phyloP scores from a whole-genome alignment of 306 rosid genomes.

The Citrullus mucosospermus region DNA sequence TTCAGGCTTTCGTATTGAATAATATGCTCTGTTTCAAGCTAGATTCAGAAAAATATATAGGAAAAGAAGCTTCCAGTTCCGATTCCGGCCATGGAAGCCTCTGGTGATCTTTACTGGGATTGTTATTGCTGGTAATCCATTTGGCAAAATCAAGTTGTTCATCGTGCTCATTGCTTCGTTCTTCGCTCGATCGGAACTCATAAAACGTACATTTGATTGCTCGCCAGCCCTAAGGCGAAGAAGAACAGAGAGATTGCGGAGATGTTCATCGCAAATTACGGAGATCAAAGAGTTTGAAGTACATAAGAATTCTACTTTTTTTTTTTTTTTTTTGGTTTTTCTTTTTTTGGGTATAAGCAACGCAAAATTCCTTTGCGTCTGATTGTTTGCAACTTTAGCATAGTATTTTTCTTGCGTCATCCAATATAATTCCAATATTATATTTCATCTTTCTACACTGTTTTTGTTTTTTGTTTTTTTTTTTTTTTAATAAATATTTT shows the following conservation, averaged over 20 bases:
- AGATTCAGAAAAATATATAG: constrained; percentile 1
- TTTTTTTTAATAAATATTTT: too few species aligned
- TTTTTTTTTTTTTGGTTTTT: not conserved
- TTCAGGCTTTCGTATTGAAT: not conserved
- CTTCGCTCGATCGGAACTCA: not conserved
- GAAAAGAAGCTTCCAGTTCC: not conserved
- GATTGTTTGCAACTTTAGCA: not conserved
- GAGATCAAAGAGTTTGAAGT: not conserved
- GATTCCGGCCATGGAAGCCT: not conserved
- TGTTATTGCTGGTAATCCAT: not conserved
- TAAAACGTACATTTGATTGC: not conserved
- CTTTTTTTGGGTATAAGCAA: not conserved
- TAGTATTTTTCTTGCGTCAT: not conserved
- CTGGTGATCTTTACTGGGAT: not conserved
- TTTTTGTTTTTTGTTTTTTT: not conserved
- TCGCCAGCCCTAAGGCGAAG: not conserved
- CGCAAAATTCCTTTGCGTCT: not conserved
- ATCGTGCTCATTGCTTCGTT: not conserved
- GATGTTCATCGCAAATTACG: not conserved
- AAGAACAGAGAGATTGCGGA: not conserved
- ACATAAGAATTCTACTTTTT: not conserved
- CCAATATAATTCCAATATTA: not conserved
- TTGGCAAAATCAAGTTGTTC: not conserved
- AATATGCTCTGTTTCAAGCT: not conserved
- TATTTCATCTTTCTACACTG: too few species aligned